Evolutionary conservation across 2,329 filamentous ascomycete genomes (phyloP).

Genomic region (Gnomoniopsis sp.): DNA sequence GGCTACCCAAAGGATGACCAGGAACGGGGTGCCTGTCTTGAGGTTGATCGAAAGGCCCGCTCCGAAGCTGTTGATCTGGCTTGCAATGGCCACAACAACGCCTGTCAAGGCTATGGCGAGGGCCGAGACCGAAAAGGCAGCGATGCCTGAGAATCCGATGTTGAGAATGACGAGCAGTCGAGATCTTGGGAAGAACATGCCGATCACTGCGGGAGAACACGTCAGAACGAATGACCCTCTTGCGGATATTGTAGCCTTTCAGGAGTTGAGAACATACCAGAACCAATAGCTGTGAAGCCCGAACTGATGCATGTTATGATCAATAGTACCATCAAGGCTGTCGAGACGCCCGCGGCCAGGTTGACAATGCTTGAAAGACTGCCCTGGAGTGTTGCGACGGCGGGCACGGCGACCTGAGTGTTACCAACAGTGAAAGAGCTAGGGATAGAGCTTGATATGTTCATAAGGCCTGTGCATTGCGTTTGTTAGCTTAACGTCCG

Average conservation of each 20-base stretch:
- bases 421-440: slow-evolving; percentile 20
- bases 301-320: slow-evolving; percentile 17
- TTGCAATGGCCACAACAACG: slow-evolving; percentile 15
- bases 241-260: background rate
- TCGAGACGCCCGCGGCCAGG: slow-evolving; percentile 18
- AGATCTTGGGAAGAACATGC: slow-evolving; percentile 14
- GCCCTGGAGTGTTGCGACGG: slow-evolving; percentile 18
- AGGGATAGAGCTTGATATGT: slow-evolving; percentile 22
- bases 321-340: slow-evolving; percentile 19
- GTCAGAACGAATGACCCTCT: background rate
- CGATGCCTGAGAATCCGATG: slow-evolving; percentile 15
- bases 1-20: slow-evolving; percentile 21
- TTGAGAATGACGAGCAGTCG: slow-evolving; percentile 17
- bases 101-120: slow-evolving; percentile 19
- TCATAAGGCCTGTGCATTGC: slow-evolving; percentile 17
- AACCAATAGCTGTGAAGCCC: slow-evolving; percentile 19
- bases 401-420: slow-evolving; percentile 22
- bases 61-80: slow-evolving; percentile 8
- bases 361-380: slow-evolving; percentile 17
- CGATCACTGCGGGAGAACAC: background rate
- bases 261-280: background rate
- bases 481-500: background rate
- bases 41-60: slow-evolving; percentile 18
- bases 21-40: slow-evolving; percentile 14
- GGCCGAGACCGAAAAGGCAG: slow-evolving; percentile 3